A percentile compares a stretch with the other conserved stretches of the same genome.
phyloP scores from a whole-genome alignment of 2,329 filamentous ascomycete genomes.

The Penicillium italicum region DNA sequence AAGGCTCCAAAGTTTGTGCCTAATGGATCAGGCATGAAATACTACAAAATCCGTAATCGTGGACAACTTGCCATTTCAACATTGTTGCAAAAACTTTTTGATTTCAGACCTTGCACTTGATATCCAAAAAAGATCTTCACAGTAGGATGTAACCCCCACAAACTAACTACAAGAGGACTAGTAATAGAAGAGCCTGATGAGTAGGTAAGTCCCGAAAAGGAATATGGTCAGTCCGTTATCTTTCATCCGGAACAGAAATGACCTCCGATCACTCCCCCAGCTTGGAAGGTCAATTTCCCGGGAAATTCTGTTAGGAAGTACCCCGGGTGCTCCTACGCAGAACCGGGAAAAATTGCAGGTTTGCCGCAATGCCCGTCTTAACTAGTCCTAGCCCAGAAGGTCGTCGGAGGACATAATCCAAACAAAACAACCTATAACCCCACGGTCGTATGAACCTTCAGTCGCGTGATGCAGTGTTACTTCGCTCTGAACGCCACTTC shows the following conservation, averaged over 20 bases:
- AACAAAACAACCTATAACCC: conserved; percentile 1
- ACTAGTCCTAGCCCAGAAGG: conserved; percentile 8
- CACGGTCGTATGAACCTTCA: conserved; percentile 8
- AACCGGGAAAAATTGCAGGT: conserved; percentile 5
- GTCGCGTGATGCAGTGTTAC: conserved; percentile 3
- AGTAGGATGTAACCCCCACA: not conserved
- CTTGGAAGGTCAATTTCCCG: not conserved
- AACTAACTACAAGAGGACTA: not conserved
- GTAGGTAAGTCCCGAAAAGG: not conserved
- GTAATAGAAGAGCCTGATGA: not conserved
- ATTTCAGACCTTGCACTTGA: not conserved
- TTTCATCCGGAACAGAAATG: not conserved
- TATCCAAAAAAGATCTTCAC: not conserved
- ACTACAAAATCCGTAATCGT: not conserved
- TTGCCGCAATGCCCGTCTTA: conserved; percentile 8
- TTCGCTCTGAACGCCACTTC: not conserved
- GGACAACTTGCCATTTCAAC: not conserved
- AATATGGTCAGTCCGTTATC: not conserved
- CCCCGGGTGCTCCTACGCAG: not conserved
- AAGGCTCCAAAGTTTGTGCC: not conserved
- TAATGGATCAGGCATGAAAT: not conserved
- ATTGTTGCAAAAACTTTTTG: too few relatives aligned
- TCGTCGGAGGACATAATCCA: conserved; percentile 4
- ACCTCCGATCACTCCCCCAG: not conserved
- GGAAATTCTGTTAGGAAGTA: conserved; percentile 1